A percentile compares a stretch with the other conserved stretches of the same genome.
phyloP scores from a whole-genome alignment of 768 basidiomycete genomes.

The Termitomyces titanicus region DNA sequence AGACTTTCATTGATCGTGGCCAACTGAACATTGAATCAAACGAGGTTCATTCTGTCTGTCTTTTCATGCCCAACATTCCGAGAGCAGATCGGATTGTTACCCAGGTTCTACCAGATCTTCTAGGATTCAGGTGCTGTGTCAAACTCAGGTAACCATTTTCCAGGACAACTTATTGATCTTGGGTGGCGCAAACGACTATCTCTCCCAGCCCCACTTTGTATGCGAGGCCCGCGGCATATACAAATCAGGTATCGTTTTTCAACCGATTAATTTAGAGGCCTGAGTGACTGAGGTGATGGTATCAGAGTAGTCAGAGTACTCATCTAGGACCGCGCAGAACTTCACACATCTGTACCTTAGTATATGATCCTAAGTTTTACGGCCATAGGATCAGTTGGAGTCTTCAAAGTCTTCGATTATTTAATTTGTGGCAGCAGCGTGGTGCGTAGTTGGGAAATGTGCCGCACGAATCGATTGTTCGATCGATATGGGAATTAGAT shows the following conservation, averaged over 20 bases:
- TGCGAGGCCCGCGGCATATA: no score
- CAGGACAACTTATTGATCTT: no score
- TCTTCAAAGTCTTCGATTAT: neutral
- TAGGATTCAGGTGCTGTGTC: neutral
- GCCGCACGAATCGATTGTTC: no score
- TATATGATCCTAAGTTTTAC: neutral
- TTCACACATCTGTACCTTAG: neutral
- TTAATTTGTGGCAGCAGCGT: neutral
- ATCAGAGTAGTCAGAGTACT: no score
- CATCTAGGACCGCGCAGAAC: neutral
- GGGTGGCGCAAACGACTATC: no score
- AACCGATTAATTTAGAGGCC: no score
- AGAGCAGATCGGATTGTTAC: neutral
- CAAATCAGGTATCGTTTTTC: no score
- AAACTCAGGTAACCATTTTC: neutral
- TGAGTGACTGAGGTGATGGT: no score
- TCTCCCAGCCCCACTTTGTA: no score
- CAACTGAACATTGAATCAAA: neutral
- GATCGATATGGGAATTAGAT: neutral
- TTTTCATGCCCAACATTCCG: neutral
- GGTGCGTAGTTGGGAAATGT: no score
- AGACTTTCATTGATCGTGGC: neutral
- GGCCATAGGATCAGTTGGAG: neutral
- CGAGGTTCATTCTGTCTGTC: neutral
- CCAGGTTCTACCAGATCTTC: neutral